Conservation (phyloP, 257 asterid genomes). For the Solanum tacnaense region DNA sequence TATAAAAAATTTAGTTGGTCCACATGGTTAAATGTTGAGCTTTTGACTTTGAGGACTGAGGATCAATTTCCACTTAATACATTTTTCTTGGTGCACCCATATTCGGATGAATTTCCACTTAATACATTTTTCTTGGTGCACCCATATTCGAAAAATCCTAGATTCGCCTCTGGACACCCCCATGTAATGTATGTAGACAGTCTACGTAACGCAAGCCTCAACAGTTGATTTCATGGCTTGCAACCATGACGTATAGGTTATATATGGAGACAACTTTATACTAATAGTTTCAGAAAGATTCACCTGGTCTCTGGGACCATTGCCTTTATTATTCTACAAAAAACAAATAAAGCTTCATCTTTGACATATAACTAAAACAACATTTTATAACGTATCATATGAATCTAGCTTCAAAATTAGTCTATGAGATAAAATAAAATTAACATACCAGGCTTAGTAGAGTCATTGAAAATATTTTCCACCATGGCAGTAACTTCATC, state of each 20-base stretch:
- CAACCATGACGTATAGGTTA: neutral
- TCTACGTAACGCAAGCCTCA: neutral
- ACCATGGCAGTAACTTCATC: slow-evolving; percentile 87
- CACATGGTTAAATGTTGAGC: too few relatives aligned
- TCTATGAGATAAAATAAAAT: neutral
- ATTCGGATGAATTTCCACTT: too few relatives aligned
- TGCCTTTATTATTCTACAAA: neutral
- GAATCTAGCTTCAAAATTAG: neutral
- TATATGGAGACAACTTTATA: too few relatives aligned
- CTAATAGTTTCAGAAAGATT: neutral
- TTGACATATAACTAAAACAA: neutral
- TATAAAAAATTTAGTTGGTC: too few relatives aligned
- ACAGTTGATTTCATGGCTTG: neutral
- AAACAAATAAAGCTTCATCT: too few relatives aligned
- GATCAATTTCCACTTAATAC: too few relatives aligned
- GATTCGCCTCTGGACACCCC: too few relatives aligned
- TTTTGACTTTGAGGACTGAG: too few relatives aligned
- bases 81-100: too few relatives aligned
- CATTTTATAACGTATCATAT: neutral
- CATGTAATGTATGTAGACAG: neutral
- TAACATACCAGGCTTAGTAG: slow-evolving; percentile 41
- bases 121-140: too few relatives aligned
- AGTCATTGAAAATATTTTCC: slow-evolving; percentile 50
- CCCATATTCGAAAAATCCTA: too few relatives aligned
- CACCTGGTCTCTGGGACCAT: neutral